phyloP scores from a whole-genome alignment of 192 early-diverging fungal genomes.

The Rhizophlyctis rosea region DNA sequence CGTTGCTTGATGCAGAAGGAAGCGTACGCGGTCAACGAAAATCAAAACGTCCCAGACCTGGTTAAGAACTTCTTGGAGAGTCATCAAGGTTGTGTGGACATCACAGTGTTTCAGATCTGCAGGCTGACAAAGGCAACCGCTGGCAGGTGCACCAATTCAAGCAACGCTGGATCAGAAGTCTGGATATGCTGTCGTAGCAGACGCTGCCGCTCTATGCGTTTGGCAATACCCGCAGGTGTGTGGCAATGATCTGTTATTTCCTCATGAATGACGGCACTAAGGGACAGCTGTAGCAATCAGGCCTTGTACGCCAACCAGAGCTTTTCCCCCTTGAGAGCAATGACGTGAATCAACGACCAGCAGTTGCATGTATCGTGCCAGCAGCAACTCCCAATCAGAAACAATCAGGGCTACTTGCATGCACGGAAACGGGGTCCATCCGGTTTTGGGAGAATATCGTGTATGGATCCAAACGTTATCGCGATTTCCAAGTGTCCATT shows the following conservation, averaged over 20 bases:
- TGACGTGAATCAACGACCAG: background rate
- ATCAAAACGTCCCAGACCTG: no score
- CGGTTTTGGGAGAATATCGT: conserved; percentile 4
- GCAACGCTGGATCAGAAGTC: background rate
- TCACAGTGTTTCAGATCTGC: no score
- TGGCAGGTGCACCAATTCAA: no score
- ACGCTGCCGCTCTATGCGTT: background rate
- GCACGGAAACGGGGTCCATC: background rate
- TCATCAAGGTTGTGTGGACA: no score
- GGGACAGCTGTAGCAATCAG: background rate
- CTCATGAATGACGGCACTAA: background rate
- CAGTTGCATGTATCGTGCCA: background rate
- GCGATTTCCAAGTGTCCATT: background rate
- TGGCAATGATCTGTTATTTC: background rate
- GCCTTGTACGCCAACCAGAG: background rate
- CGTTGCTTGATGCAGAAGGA: no score
- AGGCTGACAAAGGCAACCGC: no score
- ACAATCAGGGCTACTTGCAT: background rate
- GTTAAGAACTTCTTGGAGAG: no score
- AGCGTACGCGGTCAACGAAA: no score
- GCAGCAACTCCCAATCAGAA: background rate
- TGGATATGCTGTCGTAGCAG: background rate
- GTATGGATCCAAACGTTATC: background rate
- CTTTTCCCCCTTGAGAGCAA: background rate
- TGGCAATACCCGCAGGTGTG: background rate